Conservation (phyloP, 805 yeast species). For the Yarrowia divulgata region DNA sequence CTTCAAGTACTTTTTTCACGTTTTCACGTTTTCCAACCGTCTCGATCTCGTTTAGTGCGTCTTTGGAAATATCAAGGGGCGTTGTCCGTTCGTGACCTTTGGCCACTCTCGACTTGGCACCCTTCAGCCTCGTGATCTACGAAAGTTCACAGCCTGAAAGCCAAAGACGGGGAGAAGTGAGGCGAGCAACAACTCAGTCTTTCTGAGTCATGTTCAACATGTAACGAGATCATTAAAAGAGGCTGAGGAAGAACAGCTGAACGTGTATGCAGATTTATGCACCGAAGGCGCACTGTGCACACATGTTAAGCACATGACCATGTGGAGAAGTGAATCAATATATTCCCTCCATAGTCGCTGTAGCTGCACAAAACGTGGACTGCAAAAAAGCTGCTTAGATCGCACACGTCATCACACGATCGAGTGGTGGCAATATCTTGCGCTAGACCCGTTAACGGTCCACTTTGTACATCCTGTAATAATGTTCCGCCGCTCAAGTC, state of each 20-base stretch:
- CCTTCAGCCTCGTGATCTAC: constrained; percentile 6
- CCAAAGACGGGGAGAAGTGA: neutral
- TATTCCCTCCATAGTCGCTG: no score
- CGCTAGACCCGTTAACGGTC: no score
- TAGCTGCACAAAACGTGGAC: no score
- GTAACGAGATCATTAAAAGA: neutral
- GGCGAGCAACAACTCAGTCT: neutral
- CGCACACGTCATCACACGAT: neutral
- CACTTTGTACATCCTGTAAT: no score
- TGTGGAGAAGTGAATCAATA: no score
- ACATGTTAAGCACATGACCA: neutral
- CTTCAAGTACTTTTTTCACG: no score
- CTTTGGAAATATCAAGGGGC: no score
- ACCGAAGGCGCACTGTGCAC: neutral
- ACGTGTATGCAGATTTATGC: neutral
- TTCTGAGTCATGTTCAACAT: neutral
- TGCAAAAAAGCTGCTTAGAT: no score
- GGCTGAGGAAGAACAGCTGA: no score
- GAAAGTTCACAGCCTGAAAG: constrained; percentile 16
- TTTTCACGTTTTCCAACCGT: no score
- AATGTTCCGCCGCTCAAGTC: neutral
- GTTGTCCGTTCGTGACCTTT: neutral
- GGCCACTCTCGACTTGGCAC: no score
- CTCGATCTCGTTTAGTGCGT: no score
- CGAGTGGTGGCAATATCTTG: neutral